Evolutionary conservation across 2,329 filamentous ascomycete species (phyloP), one percentile per base, ranked within the genome.

Genomic region (Furcasterigmium sp.): DNA sequence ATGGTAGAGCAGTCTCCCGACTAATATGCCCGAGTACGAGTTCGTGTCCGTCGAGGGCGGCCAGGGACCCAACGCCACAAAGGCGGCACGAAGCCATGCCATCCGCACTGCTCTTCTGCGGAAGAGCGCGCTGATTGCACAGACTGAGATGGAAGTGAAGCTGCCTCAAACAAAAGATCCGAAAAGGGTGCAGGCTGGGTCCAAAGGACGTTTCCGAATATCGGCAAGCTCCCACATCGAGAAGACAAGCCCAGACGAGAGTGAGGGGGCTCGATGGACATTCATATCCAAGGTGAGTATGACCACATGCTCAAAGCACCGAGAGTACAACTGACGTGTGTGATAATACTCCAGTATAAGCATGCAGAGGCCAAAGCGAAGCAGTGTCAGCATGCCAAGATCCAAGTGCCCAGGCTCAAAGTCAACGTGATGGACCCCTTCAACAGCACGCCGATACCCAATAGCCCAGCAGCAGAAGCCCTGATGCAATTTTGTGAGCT

Each of bases 401-500:
- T 17, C n/a, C 19, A 26, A 15, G 19, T 40, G 8, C 26, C 38
- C 9, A 25, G 38, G 13, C 18, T 40, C 13, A 40, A 40, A 18
- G 26, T 18, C 10, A 40, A 45, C 21, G 21, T 29, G 9, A 39
- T 45, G 7, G 49, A 51, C n/a, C 49, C 49, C 20, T 51, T 51
- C 42, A 43, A 51, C 26, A 43, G 42, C 21, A 41, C 49, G 23
- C 47, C 49, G 8, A 45, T 51, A 10, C 47, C 47, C 4, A 46
- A 29, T 17, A 49, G 30, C 15, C 38, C 42, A 4, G 32, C 37
- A 3, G 41, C 47, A 1, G 49, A 51, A 19, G 38, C 41, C n/a
- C 42, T 51, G 7, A 41, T 49, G 8, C 43, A 36, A 39, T 51
- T 47, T 41, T 51, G 49, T 51, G 20, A 42, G 49, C 21, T 7